phyloP scores from a whole-genome alignment of 805 yeast species.

The Myxozyma melibiosi region DNA sequence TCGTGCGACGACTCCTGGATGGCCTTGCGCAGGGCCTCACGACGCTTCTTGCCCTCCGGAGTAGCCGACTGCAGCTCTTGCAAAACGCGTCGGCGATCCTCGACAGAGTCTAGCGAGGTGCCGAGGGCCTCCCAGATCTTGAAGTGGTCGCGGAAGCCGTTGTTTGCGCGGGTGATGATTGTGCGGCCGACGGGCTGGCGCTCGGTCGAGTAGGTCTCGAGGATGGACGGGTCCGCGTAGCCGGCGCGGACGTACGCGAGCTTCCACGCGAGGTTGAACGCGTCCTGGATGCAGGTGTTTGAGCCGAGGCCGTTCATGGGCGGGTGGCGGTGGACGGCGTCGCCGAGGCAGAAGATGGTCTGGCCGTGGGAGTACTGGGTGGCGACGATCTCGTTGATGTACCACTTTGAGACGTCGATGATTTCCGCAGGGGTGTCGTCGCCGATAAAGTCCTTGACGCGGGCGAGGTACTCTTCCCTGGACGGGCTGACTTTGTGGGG shows the following conservation, averaged over 20 bases:
- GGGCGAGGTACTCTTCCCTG: background rate
- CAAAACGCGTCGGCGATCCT: background rate
- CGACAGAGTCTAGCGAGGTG: background rate
- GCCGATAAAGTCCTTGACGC: background rate
- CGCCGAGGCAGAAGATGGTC: slow-evolving; percentile 3
- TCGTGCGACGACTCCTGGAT: background rate
- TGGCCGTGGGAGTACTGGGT: background rate
- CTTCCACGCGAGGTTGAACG: slow-evolving; percentile 6
- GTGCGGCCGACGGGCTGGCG: slow-evolving; percentile 1
- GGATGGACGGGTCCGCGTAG: background rate
- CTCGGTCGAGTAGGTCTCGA: slow-evolving; percentile 1
- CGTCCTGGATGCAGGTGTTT: slow-evolving; percentile 4
- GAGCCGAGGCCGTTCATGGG: slow-evolving; percentile 1
- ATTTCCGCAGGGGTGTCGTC: background rate
- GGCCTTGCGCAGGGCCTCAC: background rate
- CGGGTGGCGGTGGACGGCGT: slow-evolving; percentile 3
- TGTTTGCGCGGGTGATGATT: background rate
- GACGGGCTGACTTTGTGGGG: background rate
- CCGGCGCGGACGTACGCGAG: background rate
- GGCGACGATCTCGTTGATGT: background rate
- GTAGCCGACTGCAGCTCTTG: background rate
- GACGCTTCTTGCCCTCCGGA: background rate
- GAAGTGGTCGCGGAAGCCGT: background rate
- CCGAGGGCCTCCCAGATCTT: background rate
- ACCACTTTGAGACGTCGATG: background rate